These are phyloP conservation scores for Mortierella alpina DNA, from an alignment of 192 early-diverging fungal species.

Conservation along the genomic window DNA sequence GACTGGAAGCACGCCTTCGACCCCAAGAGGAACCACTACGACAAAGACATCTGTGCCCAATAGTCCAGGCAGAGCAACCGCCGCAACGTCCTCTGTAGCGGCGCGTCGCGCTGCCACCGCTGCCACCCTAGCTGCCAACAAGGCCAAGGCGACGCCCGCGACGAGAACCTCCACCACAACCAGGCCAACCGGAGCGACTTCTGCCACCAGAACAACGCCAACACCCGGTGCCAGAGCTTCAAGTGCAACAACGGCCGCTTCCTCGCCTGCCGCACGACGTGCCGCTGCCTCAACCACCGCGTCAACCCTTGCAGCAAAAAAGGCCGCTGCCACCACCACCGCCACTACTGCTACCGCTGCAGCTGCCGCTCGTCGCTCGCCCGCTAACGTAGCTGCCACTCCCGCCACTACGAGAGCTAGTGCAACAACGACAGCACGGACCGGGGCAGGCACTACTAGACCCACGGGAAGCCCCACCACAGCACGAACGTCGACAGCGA, in stretches of 20 bases:
- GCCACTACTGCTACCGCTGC: not conserved
- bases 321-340: conserved; percentile 1
- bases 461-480: not conserved
- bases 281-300: not conserved
- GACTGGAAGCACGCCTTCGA: too few relatives aligned
- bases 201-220: conserved; percentile 5
- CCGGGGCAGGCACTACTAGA: not conserved
- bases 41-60: conserved; percentile 16
- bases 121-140: conserved; percentile 22
- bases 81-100: conserved; percentile 8
- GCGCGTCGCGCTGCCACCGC: conserved; percentile 32
- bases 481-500: conserved; percentile 1
- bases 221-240: not conserved
- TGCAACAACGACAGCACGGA: conserved; percentile 10
- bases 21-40: not conserved
- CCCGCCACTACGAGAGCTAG: conserved; percentile 9
- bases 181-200: conserved; percentile 1
- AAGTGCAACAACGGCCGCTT: conserved; percentile 6
- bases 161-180: conserved; percentile 3
- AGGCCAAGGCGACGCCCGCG: conserved; percentile 18
- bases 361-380: conserved; percentile 14
- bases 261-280: conserved; percentile 5
- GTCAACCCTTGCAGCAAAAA: not conserved
- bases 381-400: conserved; percentile 10
- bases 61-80: conserved; percentile 20